Evolutionary conservation across 768 basidiomycete species (phyloP), one percentile per base, ranked within the genome.

Genomic region (Rhodocollybia butyracea): DNA sequence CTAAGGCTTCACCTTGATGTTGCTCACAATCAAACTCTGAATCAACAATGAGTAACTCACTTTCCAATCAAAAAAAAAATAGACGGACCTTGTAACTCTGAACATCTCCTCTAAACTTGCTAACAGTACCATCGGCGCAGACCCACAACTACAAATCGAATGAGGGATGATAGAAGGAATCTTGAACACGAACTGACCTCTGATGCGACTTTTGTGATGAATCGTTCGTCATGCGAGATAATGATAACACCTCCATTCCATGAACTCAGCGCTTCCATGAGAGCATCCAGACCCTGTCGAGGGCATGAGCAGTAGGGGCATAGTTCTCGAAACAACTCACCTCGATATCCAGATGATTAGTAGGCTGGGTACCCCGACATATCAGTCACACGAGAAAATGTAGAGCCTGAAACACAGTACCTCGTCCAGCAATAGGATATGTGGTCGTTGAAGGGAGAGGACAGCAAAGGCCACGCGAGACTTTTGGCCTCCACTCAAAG

Each of bases 281-380:
- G 76, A 1, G 94, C 97, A 65, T 99, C 97, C 51, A 98, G 80
- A 81, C 96, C 96, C 85, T 91, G 66, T n/a, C 62, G 47, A 55
- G 57, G 46, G 39, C 50, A 54, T 62, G 53, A 60, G 50, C 42
- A 53, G 17, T 7, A 22, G 26, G 15, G 21, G 10, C 12, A 19
- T 43, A 51, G 21, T 8, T 24, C 21, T 17, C 19, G n/a, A 6
- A 8, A 46, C n/a, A 13, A 58, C 69, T 54, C 56, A 86, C 89
- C 77, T 93, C 91, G 57, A 95, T 93, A 88, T 96, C 94, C 66
- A 95, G 76, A 72, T 96, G 95, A 78, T 96, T 96, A 63, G 93
- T 94, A 54, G 94, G 94, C 88, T 89, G 60, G 24, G 34, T 60
- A 31, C 51, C 31, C 5, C 5, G 19, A 19, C 17, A 15, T 17